Conservation (phyloP, 129 eudicot genomes). For the Artemisia annua region DNA sequence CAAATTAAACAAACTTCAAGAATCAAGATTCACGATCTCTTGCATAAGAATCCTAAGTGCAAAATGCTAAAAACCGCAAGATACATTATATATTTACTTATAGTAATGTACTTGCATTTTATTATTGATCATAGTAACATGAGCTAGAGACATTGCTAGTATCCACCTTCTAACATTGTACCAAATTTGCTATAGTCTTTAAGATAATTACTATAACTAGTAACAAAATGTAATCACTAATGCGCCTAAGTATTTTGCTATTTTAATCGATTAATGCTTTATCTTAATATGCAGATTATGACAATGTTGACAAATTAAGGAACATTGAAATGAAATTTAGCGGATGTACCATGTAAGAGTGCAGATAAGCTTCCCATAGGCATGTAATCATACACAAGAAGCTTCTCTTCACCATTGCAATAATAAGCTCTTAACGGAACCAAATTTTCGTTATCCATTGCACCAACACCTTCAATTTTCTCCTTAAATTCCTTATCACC, state of each 20-base stretch:
- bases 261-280: too few species aligned
- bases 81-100: neutral
- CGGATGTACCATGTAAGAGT: constrained; percentile 72
- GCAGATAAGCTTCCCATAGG: constrained; percentile 98
- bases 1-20: neutral
- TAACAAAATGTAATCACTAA: too few species aligned
- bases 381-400: constrained; percentile 89
- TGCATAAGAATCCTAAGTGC: neutral
- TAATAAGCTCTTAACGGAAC: constrained; percentile 83
- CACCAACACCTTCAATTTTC: constrained; percentile 78
- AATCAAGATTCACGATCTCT: constrained; percentile 27
- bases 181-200: too few species aligned
- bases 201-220: too few species aligned
- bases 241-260: too few species aligned
- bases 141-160: too few species aligned
- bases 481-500: constrained; percentile 68
- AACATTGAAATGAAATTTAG: neutral
- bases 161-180: too few species aligned
- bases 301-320: constrained; percentile 1
- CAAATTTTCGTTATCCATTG: constrained; percentile 68
- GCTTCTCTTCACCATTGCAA: constrained; percentile 70
- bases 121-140: neutral
- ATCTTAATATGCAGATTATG: neutral
- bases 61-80: neutral
- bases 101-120: neutral